Base-by-base conservation (phyloP, 257 asterid species). In the Fraxinus excelsior region DNA sequence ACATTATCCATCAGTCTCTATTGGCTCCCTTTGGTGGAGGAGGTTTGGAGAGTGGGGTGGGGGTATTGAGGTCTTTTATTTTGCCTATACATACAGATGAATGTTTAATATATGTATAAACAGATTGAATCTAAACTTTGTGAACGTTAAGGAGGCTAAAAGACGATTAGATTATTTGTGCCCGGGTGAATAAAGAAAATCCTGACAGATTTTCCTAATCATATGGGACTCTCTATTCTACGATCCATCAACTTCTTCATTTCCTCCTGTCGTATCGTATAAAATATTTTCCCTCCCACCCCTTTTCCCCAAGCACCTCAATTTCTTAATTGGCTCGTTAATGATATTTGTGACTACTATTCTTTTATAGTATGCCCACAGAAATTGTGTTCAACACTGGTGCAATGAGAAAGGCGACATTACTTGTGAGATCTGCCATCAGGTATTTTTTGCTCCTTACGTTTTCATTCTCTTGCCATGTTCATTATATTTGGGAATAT, bases 401-500 rank as follows among this genome's bases (percentile, higher is more conserved):
- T 88, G 91, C 87, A 84, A 88, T 21, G 90, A 88, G 84, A 88
- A 88, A 81, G 90, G 91, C 19, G 91, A 85, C 77, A 85, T 80
- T 79, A 88, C 84, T 42, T 88, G 91, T 82, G 91, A 88, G 85
- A 88, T 88, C 71, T 88, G 91, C 83, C 90, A 88, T 79, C 91
- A 82, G 88, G 90, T 85, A 82, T 69, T 70, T 56, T 53, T 42
- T 35, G 71, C 62, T 77, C 70, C 65, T 79, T 35, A 3, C 37
- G 1, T 34, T 46, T 75, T 66, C 21, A 53, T 67, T 67, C 25
- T 32, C 42, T 23, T 42, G 23, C 13, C 23, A n/a, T 32, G 29
- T 28, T n/a, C 66, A n/a, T 65, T 28, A 37, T 42, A 69, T 9
- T 66, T 37, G 19, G 19, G 14, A 10, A 34, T n/a, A 23, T 10